Base-by-base conservation (phyloP, 2,329 filamentous ascomycete genomes). In the Colletotrichum lindemuthianum region DNA sequence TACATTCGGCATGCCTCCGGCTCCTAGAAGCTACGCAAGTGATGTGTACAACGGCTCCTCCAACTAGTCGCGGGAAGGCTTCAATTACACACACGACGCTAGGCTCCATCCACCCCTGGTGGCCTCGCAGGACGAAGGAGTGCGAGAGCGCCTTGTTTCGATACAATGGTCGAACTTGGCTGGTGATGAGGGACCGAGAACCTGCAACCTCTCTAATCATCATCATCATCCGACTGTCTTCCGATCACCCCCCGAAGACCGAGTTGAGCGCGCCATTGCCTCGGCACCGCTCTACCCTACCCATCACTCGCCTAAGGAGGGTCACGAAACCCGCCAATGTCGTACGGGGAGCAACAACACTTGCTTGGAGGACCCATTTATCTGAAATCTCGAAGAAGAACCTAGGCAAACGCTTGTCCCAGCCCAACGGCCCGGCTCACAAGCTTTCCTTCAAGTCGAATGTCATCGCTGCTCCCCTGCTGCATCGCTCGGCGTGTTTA, bases 1-100 rank as follows among this genome's bases (percentile, higher is more conserved):
- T 13, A 81, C 81, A 2, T 86, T 86, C 70, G 83, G 83, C 12
- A 72, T 81, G 64, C 79, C 81, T 8, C 77, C 81, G 3, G 81
- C 82, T 65, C 73, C 79, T 71, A 67, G 73, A 69, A 72, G 65
- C 48, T 68, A 68, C 47, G 60, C 58, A 24, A 67, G 50, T 11
- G 67, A 68, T 52, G 60, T 67, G 13, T 68, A 69, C 37, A 69
- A 68, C 16, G 63, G 66, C n/a, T 54, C 63, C 55, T 64, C 63
- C 54, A 66, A 66, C 43, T 66, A 66, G 63, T 58, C 45, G 49
- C 53, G 47, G 60, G 63, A 53, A 44, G 60, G 40, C 41, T 54
- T 49, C 32, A 53, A 50, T n/a, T 54, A 53, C 37, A 66, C 33
- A 8, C 49, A 50, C 16, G 36, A 41, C 52, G 52, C 41, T 50